phyloP scores from a whole-genome alignment of 1,284 basidiomycete species.

The Ceratobasidium theobromae region DNA sequence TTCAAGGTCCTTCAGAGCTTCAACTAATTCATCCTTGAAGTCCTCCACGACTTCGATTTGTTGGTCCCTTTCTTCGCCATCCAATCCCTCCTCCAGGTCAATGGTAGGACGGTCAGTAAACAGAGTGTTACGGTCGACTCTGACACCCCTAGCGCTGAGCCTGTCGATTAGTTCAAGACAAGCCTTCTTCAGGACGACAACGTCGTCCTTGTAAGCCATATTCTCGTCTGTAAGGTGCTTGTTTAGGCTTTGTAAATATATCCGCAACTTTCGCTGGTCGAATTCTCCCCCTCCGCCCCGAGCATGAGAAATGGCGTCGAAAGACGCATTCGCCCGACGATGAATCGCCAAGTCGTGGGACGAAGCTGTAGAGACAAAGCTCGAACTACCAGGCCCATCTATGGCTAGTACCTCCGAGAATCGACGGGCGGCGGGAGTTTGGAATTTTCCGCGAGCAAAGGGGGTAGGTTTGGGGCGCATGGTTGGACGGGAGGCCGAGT shows the following conservation, averaged over 20 bases:
- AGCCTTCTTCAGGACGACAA: slow-evolving; percentile 8
- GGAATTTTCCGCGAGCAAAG: slow-evolving; percentile 10
- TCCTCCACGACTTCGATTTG: slow-evolving; percentile 27
- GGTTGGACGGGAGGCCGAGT: slow-evolving; percentile 18
- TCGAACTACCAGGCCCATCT: slow-evolving; percentile 21
- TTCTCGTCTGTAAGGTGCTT: slow-evolving; percentile 79
- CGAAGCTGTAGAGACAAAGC: slow-evolving; percentile 72
- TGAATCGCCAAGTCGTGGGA: slow-evolving; percentile 82
- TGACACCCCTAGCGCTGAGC: slow-evolving; percentile 16
- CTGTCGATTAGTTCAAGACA: slow-evolving; percentile 22
- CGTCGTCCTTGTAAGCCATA: slow-evolving; percentile 49
- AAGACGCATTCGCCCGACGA: slow-evolving; percentile 77
- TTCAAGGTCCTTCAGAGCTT: slow-evolving; percentile 12
- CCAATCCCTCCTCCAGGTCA: slow-evolving; percentile 52
- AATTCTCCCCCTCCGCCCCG: slow-evolving; percentile 63
- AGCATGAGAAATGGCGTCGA: slow-evolving; percentile 71
- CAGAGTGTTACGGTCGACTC: slow-evolving; percentile 7
- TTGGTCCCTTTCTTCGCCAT: slow-evolving; percentile 41
- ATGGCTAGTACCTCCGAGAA: background rate
- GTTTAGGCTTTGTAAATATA: slow-evolving; percentile 79
- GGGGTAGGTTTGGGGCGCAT: slow-evolving; percentile 19
- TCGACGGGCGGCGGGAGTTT: slow-evolving; percentile 29
- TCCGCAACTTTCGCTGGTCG: slow-evolving; percentile 77
- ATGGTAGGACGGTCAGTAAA: slow-evolving; percentile 1
- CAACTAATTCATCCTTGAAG: slow-evolving; percentile 9